Percentiles rank a stretch among this genome's conserved stretches.
Evolutionary conservation across 2,329 filamentous ascomycete genomes (phyloP).

Genomic region (Fusarium gaditjirri): DNA sequence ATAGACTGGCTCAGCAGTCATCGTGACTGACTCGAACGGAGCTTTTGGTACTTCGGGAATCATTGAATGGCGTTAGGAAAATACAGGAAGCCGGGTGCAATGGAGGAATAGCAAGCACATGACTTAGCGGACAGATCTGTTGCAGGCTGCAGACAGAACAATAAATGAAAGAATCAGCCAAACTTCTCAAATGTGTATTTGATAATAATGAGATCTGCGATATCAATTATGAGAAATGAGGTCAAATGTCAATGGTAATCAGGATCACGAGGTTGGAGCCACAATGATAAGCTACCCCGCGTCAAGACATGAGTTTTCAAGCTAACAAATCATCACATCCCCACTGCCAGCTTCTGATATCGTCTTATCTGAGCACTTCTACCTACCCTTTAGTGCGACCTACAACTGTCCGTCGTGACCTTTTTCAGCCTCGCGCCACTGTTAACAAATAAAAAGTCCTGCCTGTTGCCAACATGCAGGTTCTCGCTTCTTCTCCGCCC

Average conservation of each 20-base stretch:
- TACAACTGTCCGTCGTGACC: slow-evolving; percentile 16
- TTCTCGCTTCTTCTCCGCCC: slow-evolving; percentile 47
- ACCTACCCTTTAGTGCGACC: slow-evolving; percentile 14
- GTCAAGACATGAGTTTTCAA: slow-evolving; percentile 13
- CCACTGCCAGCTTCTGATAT: slow-evolving; percentile 8
- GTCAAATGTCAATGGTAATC: slow-evolving; percentile 28
- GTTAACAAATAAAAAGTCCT: slow-evolving; percentile 35
- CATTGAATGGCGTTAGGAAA: slow-evolving; percentile 40
- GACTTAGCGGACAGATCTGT: slow-evolving; percentile 23
- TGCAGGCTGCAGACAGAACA: slow-evolving; percentile 25
- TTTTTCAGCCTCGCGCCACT: slow-evolving; percentile 40
- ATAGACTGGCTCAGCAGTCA: slow-evolving; percentile 24
- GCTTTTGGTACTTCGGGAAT: slow-evolving; percentile 23
- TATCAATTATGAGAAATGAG: slow-evolving; percentile 17
- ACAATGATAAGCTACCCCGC: slow-evolving; percentile 42
- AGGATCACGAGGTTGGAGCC: slow-evolving; percentile 39
- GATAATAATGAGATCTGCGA: slow-evolving; percentile 9
- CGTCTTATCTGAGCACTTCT: slow-evolving; percentile 11
- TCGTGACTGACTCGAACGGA: slow-evolving; percentile 15
- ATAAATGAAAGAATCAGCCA: slow-evolving; percentile 20
- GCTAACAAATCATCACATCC: slow-evolving; percentile 25
- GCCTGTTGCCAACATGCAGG: slow-evolving; percentile 42
- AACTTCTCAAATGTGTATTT: background rate
- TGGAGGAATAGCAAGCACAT: slow-evolving; percentile 22
- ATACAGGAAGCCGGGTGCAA: slow-evolving; percentile 13